Conservation (phyloP, 768 basidiomycete genomes). For the Tylopilus plumbeoviolaceoides region DNA sequence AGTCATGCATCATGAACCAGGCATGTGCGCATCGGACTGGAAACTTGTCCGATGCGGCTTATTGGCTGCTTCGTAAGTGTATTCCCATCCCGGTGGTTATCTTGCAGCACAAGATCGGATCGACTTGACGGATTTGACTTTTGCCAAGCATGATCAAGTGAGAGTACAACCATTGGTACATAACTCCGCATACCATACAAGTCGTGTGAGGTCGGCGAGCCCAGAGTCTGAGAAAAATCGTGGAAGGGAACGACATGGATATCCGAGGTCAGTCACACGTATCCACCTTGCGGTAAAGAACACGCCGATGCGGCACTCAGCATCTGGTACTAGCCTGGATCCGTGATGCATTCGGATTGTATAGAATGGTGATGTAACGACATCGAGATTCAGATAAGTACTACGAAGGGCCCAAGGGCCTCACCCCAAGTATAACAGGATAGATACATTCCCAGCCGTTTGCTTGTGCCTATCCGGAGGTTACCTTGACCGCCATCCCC, state of each 20-base stretch:
- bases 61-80: neutral
- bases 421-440: too few relatives aligned
- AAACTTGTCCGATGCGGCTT: neutral
- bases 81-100: neutral
- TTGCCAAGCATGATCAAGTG: neutral
- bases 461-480: neutral
- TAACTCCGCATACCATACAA: too few relatives aligned
- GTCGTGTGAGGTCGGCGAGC: neutral
- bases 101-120: neutral
- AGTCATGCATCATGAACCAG: neutral
- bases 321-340: neutral
- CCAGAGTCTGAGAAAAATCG: neutral
- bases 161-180: neutral
- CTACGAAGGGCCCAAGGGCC: too few relatives aligned
- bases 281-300: neutral
- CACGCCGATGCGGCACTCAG: too few relatives aligned
- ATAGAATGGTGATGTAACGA: too few relatives aligned
- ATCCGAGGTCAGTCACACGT: neutral
- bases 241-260: neutral
- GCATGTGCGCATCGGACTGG: neutral
- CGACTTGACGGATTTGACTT: neutral
- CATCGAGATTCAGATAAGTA: neutral
- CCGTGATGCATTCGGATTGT: neutral
- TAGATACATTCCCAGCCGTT: neutral
- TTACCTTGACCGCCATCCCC: neutral